Base-by-base conservation (phyloP, 116 monocot species). In the Papilionanthe hybrid region DNA sequence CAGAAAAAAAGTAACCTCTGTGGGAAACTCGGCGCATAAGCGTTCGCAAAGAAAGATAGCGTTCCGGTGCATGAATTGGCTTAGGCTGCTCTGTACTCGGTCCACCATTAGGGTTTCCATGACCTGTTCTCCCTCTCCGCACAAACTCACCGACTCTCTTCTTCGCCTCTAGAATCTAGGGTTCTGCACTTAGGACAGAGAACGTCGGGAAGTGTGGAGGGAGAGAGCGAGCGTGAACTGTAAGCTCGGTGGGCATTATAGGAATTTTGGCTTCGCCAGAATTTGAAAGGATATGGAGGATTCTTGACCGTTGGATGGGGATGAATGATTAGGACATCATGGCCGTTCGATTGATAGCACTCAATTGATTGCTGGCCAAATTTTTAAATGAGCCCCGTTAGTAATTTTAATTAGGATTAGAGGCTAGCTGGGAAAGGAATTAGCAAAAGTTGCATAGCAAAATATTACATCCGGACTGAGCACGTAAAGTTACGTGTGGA, bases 31-130 rank as follows among this genome's bases (percentile, higher is more conserved):
- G 12, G 96, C 94, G 82, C 94, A 96, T 78, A 96, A 91, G 48
- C 96, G 96, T 89, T 96, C 94, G 90, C 96, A 94, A 86, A 96
- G 86, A 84, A 96, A 96, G 76, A 96, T 86, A 81, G 96, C 96
- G 86, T 96, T 96, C 53, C 86, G 84, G 83, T 84, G 83, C 94
- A 96, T 92, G 80, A 96, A 94, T 49, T 83, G 86, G 30, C 88
- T 86, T 22, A 96, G 88, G 79, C 96, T 96, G 85, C 86, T 91
- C 84, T 92, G 90, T 9, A 96, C 94, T 77, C 90, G 86, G 57
- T 94, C 94, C 84, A 88, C 88, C 89, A 96, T 89, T 86, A 94
- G 86, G 85, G 94, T 83, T 89, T 96, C 96, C 96, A 96, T 96
- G n/a, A 27, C 79, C 48, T 4, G 3, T 56, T 56, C 23, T 77